A percentile compares a stretch with the other conserved stretches of the same genome.
Evolutionary conservation across 257 asterid species (phyloP).

Genomic region (Lithospermum erythrorhizon): DNA sequence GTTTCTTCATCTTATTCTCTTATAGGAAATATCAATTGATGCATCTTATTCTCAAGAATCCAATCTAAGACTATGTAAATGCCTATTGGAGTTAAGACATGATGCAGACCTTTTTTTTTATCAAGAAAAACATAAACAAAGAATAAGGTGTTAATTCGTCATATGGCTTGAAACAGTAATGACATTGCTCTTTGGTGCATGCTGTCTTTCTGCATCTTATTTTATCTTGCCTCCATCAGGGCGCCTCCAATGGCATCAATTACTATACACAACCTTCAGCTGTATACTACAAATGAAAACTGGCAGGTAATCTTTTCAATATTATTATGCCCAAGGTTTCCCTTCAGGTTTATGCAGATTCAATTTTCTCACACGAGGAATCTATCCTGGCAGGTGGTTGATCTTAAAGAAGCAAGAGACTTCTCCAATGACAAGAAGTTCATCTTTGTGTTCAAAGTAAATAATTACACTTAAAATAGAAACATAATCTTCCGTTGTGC

Average conservation of each 20-base stretch:
- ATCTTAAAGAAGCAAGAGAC: conserved; percentile 95
- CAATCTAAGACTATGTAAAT: too few relatives aligned
- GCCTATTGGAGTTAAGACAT: too few relatives aligned
- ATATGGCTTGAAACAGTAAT: too few relatives aligned
- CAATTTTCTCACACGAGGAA: conserved; percentile 13
- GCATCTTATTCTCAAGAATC: too few relatives aligned
- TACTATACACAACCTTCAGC: conserved; percentile 80
- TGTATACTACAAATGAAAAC: conserved; percentile 80
- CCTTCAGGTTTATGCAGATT: conserved; percentile 12
- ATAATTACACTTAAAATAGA: background rate
- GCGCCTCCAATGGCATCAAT: conserved; percentile 98
- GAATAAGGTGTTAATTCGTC: too few relatives aligned
- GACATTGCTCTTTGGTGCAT: too few relatives aligned
- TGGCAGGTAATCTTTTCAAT: conserved; percentile 66
- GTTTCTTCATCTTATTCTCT: too few relatives aligned
- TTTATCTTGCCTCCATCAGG: conserved; percentile 33
- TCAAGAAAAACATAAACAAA: too few relatives aligned
- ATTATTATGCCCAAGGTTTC: background rate
- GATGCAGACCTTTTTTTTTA: too few relatives aligned
- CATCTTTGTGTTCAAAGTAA: conserved; percentile 93
- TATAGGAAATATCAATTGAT: too few relatives aligned
- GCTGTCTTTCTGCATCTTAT: too few relatives aligned
- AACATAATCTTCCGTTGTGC: background rate
- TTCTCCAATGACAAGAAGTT: conserved; percentile 83
- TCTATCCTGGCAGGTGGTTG: conserved; percentile 56